Conservation (phyloP, 805 yeast genomes). For the Sungouiella thailandica region DNA sequence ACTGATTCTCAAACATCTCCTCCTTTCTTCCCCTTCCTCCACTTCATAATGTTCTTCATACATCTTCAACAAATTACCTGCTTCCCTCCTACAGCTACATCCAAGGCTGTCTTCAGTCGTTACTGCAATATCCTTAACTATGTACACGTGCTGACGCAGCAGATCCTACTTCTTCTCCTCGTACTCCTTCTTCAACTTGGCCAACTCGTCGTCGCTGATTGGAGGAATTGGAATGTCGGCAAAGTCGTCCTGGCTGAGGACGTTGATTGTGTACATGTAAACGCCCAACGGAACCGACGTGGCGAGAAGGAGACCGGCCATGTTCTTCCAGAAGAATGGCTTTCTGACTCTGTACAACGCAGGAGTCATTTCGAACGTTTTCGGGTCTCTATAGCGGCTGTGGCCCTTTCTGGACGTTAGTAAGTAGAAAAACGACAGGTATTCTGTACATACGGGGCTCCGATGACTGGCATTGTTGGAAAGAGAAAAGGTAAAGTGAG, state of each 20-base stretch:
- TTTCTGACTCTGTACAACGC: conserved; percentile 86
- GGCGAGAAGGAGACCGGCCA: conserved; percentile 54
- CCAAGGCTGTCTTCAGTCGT: too few species aligned
- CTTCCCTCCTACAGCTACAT: too few species aligned
- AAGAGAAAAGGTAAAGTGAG: too few species aligned
- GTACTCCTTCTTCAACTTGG: conserved; percentile 67
- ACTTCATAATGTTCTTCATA: too few species aligned
- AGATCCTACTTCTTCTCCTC: conserved; percentile 38
- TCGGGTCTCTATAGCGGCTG: conserved; percentile 49
- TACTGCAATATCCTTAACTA: too few species aligned
- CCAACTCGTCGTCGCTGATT: conserved; percentile 70
- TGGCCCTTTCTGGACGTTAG: conserved; percentile 36
- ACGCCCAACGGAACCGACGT: conserved; percentile 66
- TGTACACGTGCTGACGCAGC: not conserved
- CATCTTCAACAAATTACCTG: too few species aligned
- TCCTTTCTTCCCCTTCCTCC: too few species aligned
- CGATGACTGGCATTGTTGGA: conserved; percentile 22
- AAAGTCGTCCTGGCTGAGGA: conserved; percentile 74
- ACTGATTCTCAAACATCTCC: too few species aligned
- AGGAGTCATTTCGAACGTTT: conserved; percentile 84
- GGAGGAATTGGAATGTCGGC: conserved; percentile 95
- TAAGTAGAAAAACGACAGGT: not conserved
- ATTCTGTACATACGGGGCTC: conserved; percentile 24
- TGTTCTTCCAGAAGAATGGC: conserved; percentile 79
- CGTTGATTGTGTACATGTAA: conserved; percentile 58